Evolutionary conservation across 768 basidiomycete genomes (phyloP), one percentile per base, ranked within the genome.

Genomic region (Hericium rajendrae): DNA sequence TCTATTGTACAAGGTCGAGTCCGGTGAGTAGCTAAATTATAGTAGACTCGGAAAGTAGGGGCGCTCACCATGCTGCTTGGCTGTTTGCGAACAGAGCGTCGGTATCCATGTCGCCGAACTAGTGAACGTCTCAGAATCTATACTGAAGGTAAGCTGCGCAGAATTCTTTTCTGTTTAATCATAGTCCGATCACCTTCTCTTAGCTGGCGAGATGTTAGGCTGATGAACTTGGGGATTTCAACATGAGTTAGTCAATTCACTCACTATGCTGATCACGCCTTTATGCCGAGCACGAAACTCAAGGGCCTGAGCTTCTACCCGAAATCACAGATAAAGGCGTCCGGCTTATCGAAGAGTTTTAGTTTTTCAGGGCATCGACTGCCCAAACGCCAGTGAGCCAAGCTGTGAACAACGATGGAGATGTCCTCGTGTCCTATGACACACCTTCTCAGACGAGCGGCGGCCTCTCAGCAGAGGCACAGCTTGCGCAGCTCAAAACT

Each of bases 41-140:
- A 22, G 22, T 1, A 24, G 60, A 13, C 16, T 16, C 32, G 53
- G 51, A 32, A 38, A 51, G 26, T 12, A 3, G 9, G 10, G 10
- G 13, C 22, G 38, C 20, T 43, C 22, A 11, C 18, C 50, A 20
- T 24, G 1, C 37, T 49, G 51, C 51, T 9, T 20, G 91, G 91
- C 91, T 15, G 80, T 97, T 20, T 93, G 91, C 48, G 95, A 98
- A 68, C 95, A 97, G 70, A 95, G 92, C 67, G 97, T 97, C 66
- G 97, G 95, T 71, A 98, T 99, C 32, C 94, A 98, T 64, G 97
- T 99, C 15, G 97, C 97, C 0, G 81, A 93, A 67, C 76, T 98
- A n/a, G 95, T 95, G 4, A 94, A 97, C 70, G 98, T 99, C 71
- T 95, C 97, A 0, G 90, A 94, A 59, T 88, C 84, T 61, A 94